Evolutionary conservation across 1,284 basidiomycete genomes (phyloP).

Genomic region (Apiotrichum gamsii): DNA sequence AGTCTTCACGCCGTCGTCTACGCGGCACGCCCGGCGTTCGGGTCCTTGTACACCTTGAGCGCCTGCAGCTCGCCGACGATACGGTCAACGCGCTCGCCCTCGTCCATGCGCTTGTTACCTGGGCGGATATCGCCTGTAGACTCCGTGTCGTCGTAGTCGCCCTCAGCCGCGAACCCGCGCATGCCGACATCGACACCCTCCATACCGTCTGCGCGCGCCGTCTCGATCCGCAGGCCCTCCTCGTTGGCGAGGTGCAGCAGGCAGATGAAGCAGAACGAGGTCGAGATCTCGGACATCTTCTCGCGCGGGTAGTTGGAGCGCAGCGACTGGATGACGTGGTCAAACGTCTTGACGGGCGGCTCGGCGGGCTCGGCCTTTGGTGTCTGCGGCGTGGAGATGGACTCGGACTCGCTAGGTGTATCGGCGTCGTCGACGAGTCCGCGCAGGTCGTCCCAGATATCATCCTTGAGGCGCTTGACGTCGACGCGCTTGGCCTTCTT

Average conservation of each 20-base stretch:
- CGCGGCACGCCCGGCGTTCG: conserved; percentile 40
- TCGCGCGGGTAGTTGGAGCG: conserved; percentile 78
- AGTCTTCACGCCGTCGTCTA: no score
- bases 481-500: conserved; percentile 96
- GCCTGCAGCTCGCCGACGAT: conserved; percentile 46
- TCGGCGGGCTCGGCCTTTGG: conserved; percentile 4
- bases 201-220: conserved; percentile 47
- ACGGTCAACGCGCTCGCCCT: conserved; percentile 32
- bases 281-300: conserved; percentile 96
- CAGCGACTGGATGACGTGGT: conserved; percentile 74
- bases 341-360: conserved; percentile 61
- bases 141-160: conserved; percentile 17
- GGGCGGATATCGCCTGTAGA: no score
- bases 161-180: conserved; percentile 27
- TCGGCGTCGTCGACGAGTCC: conserved; percentile 52
- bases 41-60: conserved; percentile 44
- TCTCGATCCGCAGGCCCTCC: conserved; percentile 76
- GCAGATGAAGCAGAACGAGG: conserved; percentile 99
- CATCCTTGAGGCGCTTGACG: conserved; percentile 93
- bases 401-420: neutral
- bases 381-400: neutral
- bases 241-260: conserved; percentile 91
- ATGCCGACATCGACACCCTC: conserved; percentile 45
- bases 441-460: conserved; percentile 89
- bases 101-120: conserved; percentile 20